These are phyloP conservation scores for Naganishia sp. DNA, from an alignment of 1,284 basidiomycete genomes.

Conservation along the genomic window DNA sequence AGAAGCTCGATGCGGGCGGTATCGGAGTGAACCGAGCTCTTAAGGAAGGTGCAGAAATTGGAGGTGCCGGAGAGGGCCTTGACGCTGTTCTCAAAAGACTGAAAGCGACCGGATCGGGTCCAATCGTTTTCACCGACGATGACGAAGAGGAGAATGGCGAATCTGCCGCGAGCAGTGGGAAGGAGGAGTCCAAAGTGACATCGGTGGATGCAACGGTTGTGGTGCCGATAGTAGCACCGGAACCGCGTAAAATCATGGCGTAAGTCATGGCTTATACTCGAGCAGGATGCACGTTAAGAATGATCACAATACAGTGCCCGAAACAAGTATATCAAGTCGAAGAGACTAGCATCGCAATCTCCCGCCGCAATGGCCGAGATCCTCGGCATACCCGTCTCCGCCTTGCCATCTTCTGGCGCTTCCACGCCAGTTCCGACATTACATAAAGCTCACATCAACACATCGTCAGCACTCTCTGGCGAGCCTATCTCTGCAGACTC, in stretches of 20 bases:
- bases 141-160: slow-evolving; percentile 34
- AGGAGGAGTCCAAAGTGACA: slow-evolving; percentile 15
- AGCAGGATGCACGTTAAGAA: neutral
- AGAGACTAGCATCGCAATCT: slow-evolving; percentile 48
- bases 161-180: neutral
- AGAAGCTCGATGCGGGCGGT: slow-evolving; percentile 53
- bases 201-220: neutral
- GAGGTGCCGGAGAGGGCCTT: slow-evolving; percentile 50
- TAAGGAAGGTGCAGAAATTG: slow-evolving; percentile 51
- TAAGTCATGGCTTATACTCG: slow-evolving; percentile 37
- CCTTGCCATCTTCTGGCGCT: slow-evolving; percentile 39
- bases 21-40: slow-evolving; percentile 52
- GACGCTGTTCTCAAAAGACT: slow-evolving; percentile 51
- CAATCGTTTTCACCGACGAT: slow-evolving; percentile 37
- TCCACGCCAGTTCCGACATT: slow-evolving; percentile 26
- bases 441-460: slow-evolving; percentile 23
- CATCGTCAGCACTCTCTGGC: slow-evolving; percentile 17
- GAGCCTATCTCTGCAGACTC: slow-evolving; percentile 18
- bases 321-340: slow-evolving; percentile 48
- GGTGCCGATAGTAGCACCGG: slow-evolving; percentile 32
- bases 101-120: slow-evolving; percentile 39
- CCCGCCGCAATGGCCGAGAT: slow-evolving; percentile 54
- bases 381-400: slow-evolving; percentile 49
- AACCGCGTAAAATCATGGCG: slow-evolving; percentile 47
- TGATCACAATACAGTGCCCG: slow-evolving; percentile 42